Base-by-base conservation (phyloP, 2,329 filamentous ascomycete species). In the Teratosphaeria gauchensis region DNA sequence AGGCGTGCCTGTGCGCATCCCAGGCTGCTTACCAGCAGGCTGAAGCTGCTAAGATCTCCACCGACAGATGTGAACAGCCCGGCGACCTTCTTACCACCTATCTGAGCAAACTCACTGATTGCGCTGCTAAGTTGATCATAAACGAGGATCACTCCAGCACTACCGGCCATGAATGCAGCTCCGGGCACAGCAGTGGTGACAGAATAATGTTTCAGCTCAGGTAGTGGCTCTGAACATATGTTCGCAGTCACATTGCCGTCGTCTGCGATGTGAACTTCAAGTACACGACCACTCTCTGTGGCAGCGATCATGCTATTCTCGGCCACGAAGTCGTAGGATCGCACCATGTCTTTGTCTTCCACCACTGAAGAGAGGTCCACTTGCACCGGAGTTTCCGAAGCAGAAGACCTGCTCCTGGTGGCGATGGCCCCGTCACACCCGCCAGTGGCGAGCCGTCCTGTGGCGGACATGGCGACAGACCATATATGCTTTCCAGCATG, bases 401-500 rank as follows among this genome's bases (percentile, higher is more conserved):
- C 42, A 48, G 42, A 19, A 8, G 4, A 8, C 7, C 19, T 24
- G 42, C n/a, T 21, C 19, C 42, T 21, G 3, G 19, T 21, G 19
- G 42, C 71, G 51, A 88, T 75, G 33, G 80, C 79, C 16, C 91
- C 87, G 73, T 99, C 94, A 11, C 89, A 87, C n/a, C 90, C 94
- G 12, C 94, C 94, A 1, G 89, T 91, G 3, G 83, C 85, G 51
- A 73, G 42, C 2, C 51, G 9, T 5, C 33, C 51, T 38, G n/a
- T 8, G 8, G 21, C 19, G 12, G 51, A 24, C 8, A 63, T 19
- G 16, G 82, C 83, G 42, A 85, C 79, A 0, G 91, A 86, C 92
- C 92, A 97, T 6, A 97, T 85, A 69, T 96, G 91, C 73, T 96
- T 99, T 6, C 94, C 94, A 35, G 78, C 80, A 69, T 97, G 92